A percentile compares a stretch with the other conserved stretches of the same genome.
phyloP scores from a whole-genome alignment of 1,139 yeast genomes.

The Debaryomyces sp. region DNA sequence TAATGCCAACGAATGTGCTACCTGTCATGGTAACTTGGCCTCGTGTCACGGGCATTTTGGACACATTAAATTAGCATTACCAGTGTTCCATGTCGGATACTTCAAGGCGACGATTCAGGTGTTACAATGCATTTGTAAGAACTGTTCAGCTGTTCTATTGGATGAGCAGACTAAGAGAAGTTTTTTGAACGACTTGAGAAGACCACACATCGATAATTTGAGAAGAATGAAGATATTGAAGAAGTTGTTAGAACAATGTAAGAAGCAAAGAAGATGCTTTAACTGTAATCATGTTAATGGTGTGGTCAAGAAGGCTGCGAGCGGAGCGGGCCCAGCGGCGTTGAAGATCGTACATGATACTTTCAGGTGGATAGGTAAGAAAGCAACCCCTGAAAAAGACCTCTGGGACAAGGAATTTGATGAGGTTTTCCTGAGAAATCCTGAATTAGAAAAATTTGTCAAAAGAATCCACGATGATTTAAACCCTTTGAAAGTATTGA shows the following conservation, averaged over 20 bases:
- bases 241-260: conserved; percentile 86
- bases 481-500: conserved; percentile 88
- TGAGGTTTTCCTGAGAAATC: conserved; percentile 66
- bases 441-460: conserved; percentile 86
- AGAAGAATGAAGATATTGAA: conserved; percentile 89
- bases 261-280: conserved; percentile 89
- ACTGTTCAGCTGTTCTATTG: conserved; percentile 77
- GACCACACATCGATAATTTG: conserved; percentile 88
- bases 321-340: conserved; percentile 90
- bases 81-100: conserved; percentile 97
- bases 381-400: conserved; percentile 79
- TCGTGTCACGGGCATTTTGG: conserved; percentile 99
- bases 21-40: conserved; percentile 91
- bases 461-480: conserved; percentile 91
- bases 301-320: conserved; percentile 95
- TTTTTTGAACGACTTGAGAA: conserved; percentile 73
- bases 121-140: conserved; percentile 89
- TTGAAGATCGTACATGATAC: conserved; percentile 94
- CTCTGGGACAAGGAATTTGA: conserved; percentile 88
- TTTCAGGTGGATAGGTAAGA: conserved; percentile 94
- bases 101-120: conserved; percentile 90
- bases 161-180: conserved; percentile 72
- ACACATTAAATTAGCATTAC: conserved; percentile 86
- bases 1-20: conserved; percentile 78
- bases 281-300: conserved; percentile 90